Conservation (phyloP, 1,139 yeast genomes). For the Blastobotrys serpentis region DNA sequence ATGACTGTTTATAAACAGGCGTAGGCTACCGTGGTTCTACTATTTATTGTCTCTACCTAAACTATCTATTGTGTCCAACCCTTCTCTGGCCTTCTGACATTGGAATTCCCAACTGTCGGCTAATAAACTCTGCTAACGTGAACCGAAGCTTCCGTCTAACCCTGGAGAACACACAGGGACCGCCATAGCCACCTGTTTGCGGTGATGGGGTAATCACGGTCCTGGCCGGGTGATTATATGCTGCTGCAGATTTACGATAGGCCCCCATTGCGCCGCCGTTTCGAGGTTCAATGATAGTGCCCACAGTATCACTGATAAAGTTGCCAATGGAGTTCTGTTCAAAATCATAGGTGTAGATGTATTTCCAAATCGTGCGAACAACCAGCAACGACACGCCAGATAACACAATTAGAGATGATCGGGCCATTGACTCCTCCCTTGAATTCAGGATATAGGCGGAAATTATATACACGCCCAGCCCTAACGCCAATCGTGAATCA, state of each 20-base stretch:
- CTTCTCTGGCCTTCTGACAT: background rate
- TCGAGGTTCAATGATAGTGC: slow-evolving; percentile 13
- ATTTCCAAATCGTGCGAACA: slow-evolving; percentile 14
- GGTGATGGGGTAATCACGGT: background rate
- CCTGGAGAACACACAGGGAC: background rate
- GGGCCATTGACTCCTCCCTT: slow-evolving; percentile 14
- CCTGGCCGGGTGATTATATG: background rate
- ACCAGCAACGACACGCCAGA: slow-evolving; percentile 16
- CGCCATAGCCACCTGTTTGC: background rate
- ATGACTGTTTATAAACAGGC: background rate
- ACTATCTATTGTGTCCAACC: too few relatives aligned
- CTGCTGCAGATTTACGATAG: too few relatives aligned
- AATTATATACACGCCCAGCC: slow-evolving; percentile 19
- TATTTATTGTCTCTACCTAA: too few relatives aligned
- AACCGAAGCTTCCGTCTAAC: background rate
- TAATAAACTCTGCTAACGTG: background rate
- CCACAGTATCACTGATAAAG: slow-evolving; percentile 11
- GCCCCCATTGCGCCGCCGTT: too few relatives aligned
- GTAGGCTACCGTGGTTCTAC: too few relatives aligned
- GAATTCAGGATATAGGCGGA: slow-evolving; percentile 18
- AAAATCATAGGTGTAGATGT: slow-evolving; percentile 12
- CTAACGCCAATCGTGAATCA: slow-evolving; percentile 18
- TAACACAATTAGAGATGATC: slow-evolving; percentile 15
- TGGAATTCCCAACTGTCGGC: slow-evolving; percentile 8
- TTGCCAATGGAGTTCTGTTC: slow-evolving; percentile 9